Evolutionary conservation across 2,329 filamentous ascomycete species (phyloP).

Genomic region (Fusarium penzigii): DNA sequence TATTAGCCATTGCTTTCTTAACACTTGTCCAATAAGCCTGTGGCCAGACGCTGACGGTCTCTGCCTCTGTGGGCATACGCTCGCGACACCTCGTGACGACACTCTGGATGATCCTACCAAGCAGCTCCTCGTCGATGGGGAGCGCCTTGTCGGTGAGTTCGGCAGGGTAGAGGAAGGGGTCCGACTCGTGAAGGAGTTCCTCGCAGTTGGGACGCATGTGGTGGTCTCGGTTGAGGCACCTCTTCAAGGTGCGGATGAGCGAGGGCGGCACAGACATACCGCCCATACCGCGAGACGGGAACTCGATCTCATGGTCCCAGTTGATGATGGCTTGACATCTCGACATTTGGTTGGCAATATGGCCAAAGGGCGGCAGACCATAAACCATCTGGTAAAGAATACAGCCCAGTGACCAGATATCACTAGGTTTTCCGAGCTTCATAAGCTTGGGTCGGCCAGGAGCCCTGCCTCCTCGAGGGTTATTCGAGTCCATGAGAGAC

Average conservation of each 20-base stretch:
- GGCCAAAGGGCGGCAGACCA: constrained; percentile 90
- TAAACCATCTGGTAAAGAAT: constrained; percentile 99
- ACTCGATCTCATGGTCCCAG: constrained; percentile 72
- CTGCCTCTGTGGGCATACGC: constrained; percentile 58
- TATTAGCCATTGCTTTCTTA: constrained; percentile 48
- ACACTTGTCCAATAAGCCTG: constrained; percentile 63
- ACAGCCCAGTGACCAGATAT: constrained; percentile 95
- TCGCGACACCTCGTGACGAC: constrained; percentile 61
- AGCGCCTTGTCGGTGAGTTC: constrained; percentile 56
- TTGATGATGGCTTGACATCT: constrained; percentile 87
- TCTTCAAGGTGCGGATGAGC: constrained; percentile 61
- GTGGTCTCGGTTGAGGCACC: constrained; percentile 64
- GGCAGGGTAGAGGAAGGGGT: constrained; percentile 65
- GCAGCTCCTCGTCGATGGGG: constrained; percentile 63
- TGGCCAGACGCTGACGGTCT: constrained; percentile 58
- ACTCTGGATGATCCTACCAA: constrained; percentile 63
- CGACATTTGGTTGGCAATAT: constrained; percentile 84
- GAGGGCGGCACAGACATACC: constrained; percentile 59
- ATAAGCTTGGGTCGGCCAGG: constrained; percentile 69
- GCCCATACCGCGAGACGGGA: constrained; percentile 68
- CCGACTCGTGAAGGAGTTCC: constrained; percentile 58
- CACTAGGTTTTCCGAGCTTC: constrained; percentile 93
- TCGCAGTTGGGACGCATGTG: constrained; percentile 64
- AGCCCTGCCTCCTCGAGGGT: constrained; percentile 48
- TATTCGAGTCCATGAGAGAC: constrained; percentile 85